Base-by-base conservation (phyloP, 1,139 yeast genomes). In the Sugiyamaella novakii region DNA sequence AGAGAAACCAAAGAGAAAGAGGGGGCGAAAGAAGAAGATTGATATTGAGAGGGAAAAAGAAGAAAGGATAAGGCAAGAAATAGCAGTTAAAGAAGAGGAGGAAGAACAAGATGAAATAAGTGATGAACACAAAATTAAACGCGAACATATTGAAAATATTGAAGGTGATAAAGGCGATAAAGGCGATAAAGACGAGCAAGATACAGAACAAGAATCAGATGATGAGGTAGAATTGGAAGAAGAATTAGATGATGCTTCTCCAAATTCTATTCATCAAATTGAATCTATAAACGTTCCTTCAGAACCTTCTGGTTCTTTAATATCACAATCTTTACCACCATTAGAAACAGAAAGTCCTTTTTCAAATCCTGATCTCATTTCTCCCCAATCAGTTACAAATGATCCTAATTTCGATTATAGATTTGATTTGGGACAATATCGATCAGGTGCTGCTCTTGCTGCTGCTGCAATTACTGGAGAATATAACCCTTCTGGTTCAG, bases 381-480 rank as follows among this genome's bases (percentile, higher is more conserved):
- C 51, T 8, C 38, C 47, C 14, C 40, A 25, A 25, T 36, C 48
- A 7, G 37, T 24, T 2, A 37, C 44, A 7, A 17, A 35, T 10
- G 47, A 42, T 15, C 24, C 22, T 18, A 42, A 27, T 5, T 29
- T 31, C 18, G 42, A 30, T 2, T 25, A 43, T 19, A 21, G 29
- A 8, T 36, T 56, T 15, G 49, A 48, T 27, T 41, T 58, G 12
- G 61, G 61, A 1, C 57, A 53, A 1, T 58, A 54, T 45, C 28
- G 47, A 34, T 52, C 51, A 17, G 61, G 54, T 3, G 56, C 54
- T 11, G 59, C 59, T 11, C 44, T 58, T 43, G 61, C 60, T 5
- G 59, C 62, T 2, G 61, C 60, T 1, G 60, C 59, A 3, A 40
- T 43, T 4, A 33, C 44, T 14, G 57, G 56, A 1, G 58, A 51